phyloP scores from a whole-genome alignment of 768 basidiomycete species.

The Lenzites betulinus region DNA sequence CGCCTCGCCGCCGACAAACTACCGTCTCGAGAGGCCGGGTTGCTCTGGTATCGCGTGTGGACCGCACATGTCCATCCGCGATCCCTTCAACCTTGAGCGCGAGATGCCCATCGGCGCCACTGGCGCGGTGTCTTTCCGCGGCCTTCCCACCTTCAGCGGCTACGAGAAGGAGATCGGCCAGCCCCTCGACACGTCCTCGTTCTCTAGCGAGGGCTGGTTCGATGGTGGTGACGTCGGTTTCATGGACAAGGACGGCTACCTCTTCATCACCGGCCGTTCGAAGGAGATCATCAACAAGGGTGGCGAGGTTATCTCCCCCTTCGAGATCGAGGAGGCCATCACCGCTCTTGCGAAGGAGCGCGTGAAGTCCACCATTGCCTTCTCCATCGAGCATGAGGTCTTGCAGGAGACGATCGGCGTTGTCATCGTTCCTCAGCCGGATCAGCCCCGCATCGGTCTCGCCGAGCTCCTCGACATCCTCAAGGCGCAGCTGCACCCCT shows the following conservation, averaged over 20 bases:
- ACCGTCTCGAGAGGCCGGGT: slow-evolving; percentile 47
- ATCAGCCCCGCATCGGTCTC: slow-evolving; percentile 40
- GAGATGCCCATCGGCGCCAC: slow-evolving; percentile 42
- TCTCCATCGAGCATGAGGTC: slow-evolving; percentile 48
- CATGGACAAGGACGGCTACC: slow-evolving; percentile 47
- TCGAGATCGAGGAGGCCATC: slow-evolving; percentile 62
- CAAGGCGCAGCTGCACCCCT: slow-evolving; percentile 48
- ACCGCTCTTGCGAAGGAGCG: slow-evolving; percentile 41
- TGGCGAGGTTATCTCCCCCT: slow-evolving; percentile 61
- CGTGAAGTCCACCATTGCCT: slow-evolving; percentile 46
- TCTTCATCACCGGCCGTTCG: slow-evolving; percentile 57
- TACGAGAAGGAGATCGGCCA: slow-evolving; percentile 49
- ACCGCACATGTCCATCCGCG: slow-evolving; percentile 47
- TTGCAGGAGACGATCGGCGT: slow-evolving; percentile 51
- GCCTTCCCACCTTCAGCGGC: slow-evolving; percentile 53
- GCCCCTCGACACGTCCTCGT: slow-evolving; percentile 48
- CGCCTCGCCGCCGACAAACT: slow-evolving; percentile 45
- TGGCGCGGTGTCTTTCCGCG: slow-evolving; percentile 57
- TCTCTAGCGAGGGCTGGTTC: slow-evolving; percentile 55
- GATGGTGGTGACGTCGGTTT: slow-evolving; percentile 51
- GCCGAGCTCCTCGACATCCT: slow-evolving; percentile 45
- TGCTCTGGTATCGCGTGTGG: slow-evolving; percentile 52
- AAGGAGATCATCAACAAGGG: slow-evolving; percentile 65
- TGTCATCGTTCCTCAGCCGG: slow-evolving; percentile 41
- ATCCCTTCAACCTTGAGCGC: slow-evolving; percentile 38